Evolutionary conservation across 768 basidiomycete species (phyloP).

Genomic region (Boletus subparvulus): DNA sequence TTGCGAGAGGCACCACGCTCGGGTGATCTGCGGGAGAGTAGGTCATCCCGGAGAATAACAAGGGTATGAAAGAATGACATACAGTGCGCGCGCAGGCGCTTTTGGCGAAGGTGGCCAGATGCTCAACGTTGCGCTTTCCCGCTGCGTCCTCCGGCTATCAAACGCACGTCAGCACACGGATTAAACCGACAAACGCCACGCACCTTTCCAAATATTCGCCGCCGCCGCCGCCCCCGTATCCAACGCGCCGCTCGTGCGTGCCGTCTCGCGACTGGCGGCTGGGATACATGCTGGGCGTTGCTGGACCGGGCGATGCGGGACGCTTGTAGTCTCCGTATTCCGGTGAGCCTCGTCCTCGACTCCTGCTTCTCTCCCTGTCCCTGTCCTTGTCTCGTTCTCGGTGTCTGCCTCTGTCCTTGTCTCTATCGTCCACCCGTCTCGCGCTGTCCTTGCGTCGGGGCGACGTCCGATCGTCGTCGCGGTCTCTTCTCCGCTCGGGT

Average conservation of each 20-base stretch:
- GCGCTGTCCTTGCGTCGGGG: constrained; percentile 8
- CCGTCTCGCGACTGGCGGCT: constrained; percentile 27
- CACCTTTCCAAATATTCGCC: constrained; percentile 71
- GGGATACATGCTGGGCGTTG: constrained; percentile 58
- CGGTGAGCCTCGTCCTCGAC: constrained; percentile 50
- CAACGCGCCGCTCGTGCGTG: constrained; percentile 25
- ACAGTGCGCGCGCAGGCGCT: constrained; percentile 58
- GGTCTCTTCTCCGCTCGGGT: constrained; percentile 4
- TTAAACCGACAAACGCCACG: constrained; percentile 15
- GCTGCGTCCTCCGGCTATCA: constrained; percentile 66
- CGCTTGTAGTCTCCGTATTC: constrained; percentile 60
- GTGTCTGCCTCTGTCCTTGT: constrained; percentile 20
- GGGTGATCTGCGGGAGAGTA: constrained; percentile 46
- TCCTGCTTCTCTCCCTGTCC: constrained; percentile 12
- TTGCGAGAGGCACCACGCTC: constrained; percentile 52
- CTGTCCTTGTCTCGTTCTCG: constrained; percentile 24
- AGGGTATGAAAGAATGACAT: constrained; percentile 24
- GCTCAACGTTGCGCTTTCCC: constrained; percentile 53
- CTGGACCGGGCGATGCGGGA: constrained; percentile 38
- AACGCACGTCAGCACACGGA: background rate
- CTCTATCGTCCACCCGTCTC: constrained; percentile 12
- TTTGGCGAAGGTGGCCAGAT: constrained; percentile 88
- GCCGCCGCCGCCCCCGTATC: constrained; percentile 30
- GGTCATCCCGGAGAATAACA: background rate
- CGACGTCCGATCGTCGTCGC: background rate